phyloP scores from a whole-genome alignment of 441 rosid genomes.

The Adansonia gregorii region DNA sequence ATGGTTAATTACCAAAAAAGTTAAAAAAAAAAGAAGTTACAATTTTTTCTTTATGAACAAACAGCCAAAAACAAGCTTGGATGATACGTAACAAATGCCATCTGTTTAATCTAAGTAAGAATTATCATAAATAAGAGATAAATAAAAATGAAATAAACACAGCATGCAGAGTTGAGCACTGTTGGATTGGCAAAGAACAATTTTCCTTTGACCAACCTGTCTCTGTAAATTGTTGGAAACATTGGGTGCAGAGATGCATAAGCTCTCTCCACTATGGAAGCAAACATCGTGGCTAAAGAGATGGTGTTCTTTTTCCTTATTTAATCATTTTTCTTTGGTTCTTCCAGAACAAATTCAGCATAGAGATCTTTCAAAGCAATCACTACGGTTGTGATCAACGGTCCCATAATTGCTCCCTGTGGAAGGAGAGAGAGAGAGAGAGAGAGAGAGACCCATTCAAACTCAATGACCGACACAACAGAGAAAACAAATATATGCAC shows the following conservation, averaged over 20 bases:
- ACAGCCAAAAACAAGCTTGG: slow-evolving; percentile 5
- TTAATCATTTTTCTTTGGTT: slow-evolving; percentile 50
- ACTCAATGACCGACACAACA: background rate
- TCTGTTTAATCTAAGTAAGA: slow-evolving; percentile 2
- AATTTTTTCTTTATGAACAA: background rate
- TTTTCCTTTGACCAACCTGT: background rate
- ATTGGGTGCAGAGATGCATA: slow-evolving; percentile 16
- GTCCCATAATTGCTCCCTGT: slow-evolving; percentile 99
- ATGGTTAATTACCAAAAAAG: too few species aligned
- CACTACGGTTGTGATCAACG: slow-evolving; percentile 87
- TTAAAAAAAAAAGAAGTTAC: slow-evolving; percentile 19
- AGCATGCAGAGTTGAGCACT: slow-evolving; percentile 12
- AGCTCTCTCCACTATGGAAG: slow-evolving; percentile 22
- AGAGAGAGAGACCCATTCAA: background rate
- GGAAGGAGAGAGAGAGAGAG: slow-evolving; percentile 1
- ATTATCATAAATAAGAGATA: background rate
- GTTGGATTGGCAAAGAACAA: background rate
- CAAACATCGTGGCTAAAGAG: slow-evolving; percentile 5
- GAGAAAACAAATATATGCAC: background rate
- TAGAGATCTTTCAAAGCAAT: slow-evolving; percentile 87
- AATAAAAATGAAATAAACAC: slow-evolving; percentile 4
- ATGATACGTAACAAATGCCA: background rate
- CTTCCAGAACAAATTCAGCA: slow-evolving; percentile 74
- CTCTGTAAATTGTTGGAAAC: background rate
- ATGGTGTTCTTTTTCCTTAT: background rate